Evolutionary conservation across 1,284 basidiomycete genomes (phyloP).

Genomic region (Pseudozyma flocculosa): DNA sequence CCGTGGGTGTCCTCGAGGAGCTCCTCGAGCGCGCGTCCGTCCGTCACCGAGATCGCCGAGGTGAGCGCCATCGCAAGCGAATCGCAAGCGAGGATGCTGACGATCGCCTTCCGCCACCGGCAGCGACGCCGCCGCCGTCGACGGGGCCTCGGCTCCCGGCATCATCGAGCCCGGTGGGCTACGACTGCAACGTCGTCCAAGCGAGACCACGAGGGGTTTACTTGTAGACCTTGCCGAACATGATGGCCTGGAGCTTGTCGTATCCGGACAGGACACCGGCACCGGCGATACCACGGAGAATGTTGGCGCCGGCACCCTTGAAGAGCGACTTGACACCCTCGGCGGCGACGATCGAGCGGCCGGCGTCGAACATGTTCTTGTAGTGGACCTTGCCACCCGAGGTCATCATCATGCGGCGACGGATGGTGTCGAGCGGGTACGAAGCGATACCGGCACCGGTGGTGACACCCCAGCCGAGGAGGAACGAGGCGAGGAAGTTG

Average conservation of each 20-base stretch:
- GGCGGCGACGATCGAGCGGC: slow-evolving; percentile 74
- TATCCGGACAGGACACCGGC: slow-evolving; percentile 87
- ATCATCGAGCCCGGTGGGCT: background rate
- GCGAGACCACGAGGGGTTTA: no score
- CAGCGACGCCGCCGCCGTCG: no score
- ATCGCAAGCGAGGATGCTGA: no score
- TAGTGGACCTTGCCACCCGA: slow-evolving; percentile 57
- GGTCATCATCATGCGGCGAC: slow-evolving; percentile 59
- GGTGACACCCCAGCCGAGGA: slow-evolving; percentile 58
- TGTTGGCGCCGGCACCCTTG: slow-evolving; percentile 82
- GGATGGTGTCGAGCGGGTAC: slow-evolving; percentile 58
- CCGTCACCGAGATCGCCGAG: no score
- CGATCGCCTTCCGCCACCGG: no score
- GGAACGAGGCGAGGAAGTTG: slow-evolving; percentile 58
- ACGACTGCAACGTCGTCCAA: no score
- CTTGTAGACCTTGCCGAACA: slow-evolving; percentile 60
- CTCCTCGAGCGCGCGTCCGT: no score
- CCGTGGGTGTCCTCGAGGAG: no score
- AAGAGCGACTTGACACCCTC: slow-evolving; percentile 80
- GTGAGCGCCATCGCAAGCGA: no score
- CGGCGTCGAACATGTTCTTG: slow-evolving; percentile 66
- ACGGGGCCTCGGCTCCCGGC: no score
- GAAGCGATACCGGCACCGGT: slow-evolving; percentile 58
- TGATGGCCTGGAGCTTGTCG: slow-evolving; percentile 75
- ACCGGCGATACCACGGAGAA: slow-evolving; percentile 96